phyloP scores from a whole-genome alignment of 2,329 filamentous ascomycete species.

The Ascochyta clinopodiicola region DNA sequence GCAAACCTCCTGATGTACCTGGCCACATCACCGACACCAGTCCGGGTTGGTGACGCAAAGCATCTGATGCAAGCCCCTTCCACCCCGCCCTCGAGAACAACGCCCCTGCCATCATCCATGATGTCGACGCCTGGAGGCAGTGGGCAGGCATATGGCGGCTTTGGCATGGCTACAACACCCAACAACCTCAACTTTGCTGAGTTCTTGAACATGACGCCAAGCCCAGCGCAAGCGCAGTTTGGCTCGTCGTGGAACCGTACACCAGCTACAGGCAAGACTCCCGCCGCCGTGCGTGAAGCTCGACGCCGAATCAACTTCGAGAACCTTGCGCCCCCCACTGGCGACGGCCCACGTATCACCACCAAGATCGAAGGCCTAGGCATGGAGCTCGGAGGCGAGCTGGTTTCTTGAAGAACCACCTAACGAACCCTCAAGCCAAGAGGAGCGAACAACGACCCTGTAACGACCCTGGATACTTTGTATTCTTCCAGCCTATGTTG shows the following conservation, averaged over 20 bases:
- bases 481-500: slow-evolving; percentile 6
- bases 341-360: slow-evolving; percentile 53
- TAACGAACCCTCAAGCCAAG: slow-evolving; percentile 2
- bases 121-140: slow-evolving; percentile 84
- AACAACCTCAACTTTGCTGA: slow-evolving; percentile 93
- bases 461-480: slow-evolving; percentile 14
- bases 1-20: slow-evolving; percentile 87
- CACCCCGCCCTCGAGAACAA: slow-evolving; percentile 61
- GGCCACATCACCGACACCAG: slow-evolving; percentile 88
- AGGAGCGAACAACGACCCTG: slow-evolving; percentile 5
- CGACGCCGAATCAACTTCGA: slow-evolving; percentile 84
- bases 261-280: slow-evolving; percentile 70
- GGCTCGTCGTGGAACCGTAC: slow-evolving; percentile 68
- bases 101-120: slow-evolving; percentile 79
- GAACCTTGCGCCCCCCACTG: slow-evolving; percentile 65
- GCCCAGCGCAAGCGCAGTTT: slow-evolving; percentile 77
- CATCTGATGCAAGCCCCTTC: slow-evolving; percentile 59
- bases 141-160: slow-evolving; percentile 61
- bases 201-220: slow-evolving; percentile 96
- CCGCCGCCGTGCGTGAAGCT: slow-evolving; percentile 70
- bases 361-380: slow-evolving; percentile 62
- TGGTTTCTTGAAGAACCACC: slow-evolving; percentile 55
- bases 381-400: slow-evolving; percentile 70
- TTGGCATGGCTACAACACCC: slow-evolving; percentile 76
- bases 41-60: slow-evolving; percentile 59